A percentile compares a stretch with the other conserved stretches of the same genome.
These are phyloP conservation scores for Lophium mytilinum DNA, from an alignment of 495 filamentous ascomycete species.

Conservation along the genomic window DNA sequence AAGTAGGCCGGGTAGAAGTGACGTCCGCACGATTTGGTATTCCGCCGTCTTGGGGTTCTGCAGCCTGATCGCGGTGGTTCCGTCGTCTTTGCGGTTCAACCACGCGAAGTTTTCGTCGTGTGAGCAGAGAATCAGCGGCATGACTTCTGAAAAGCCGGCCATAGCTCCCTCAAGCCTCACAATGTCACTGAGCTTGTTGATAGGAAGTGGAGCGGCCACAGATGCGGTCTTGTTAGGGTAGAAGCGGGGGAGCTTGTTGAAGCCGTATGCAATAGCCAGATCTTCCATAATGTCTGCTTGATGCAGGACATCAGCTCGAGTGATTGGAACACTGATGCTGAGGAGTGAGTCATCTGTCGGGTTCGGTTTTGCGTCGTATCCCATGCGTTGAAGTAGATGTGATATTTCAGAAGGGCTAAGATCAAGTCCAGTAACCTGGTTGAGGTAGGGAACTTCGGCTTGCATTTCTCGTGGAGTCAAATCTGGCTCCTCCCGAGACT, in stretches of 20 bases:
- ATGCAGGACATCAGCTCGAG: conserved; percentile 89
- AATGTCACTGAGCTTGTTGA: conserved; percentile 94
- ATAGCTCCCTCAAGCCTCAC: conserved; percentile 83
- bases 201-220: conserved; percentile 73
- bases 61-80: conserved; percentile 74
- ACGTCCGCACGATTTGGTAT: conserved; percentile 93
- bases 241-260: conserved; percentile 80
- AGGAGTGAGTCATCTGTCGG: conserved; percentile 52
- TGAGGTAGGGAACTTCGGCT: conserved; percentile 86
- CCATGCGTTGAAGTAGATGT: conserved; percentile 77
- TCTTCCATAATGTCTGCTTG: conserved; percentile 99
- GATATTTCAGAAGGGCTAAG: conserved; percentile 65
- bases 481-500: conserved; percentile 72
- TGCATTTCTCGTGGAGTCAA: conserved; percentile 63
- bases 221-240: conserved; percentile 78
- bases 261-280: conserved; percentile 78
- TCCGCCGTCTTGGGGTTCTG: conserved; percentile 94
- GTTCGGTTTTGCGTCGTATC: conserved; percentile 67
- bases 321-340: conserved; percentile 75
- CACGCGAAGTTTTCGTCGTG: conserved; percentile 98
- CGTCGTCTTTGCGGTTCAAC: conserved; percentile 88
- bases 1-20: conserved; percentile 77
- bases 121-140: conserved; percentile 94
- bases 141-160: conserved; percentile 92
- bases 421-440: conserved; percentile 76